Evolutionary conservation across 2,329 filamentous ascomycete genomes (phyloP), one percentile per base, ranked within the genome.

Genomic region (Xylaria arbuscula): DNA sequence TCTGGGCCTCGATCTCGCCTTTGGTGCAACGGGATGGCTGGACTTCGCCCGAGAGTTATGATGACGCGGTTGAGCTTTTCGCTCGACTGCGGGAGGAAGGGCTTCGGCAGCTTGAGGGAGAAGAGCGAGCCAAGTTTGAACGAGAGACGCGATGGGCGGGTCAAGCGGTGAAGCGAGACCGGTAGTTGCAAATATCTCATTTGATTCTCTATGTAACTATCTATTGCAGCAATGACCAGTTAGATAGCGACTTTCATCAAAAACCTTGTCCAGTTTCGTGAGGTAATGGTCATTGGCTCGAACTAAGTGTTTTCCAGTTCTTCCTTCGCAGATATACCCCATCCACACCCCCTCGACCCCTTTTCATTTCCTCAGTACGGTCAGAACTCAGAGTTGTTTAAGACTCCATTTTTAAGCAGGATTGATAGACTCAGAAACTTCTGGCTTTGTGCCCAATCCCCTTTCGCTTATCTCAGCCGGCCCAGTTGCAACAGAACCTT

Each of bases 41-140:
- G 61, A 64, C 61, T n/a, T 56, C 51, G n/a, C 28, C 10, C 51
- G 53, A 64, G 45, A 64, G 24, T 38, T 64, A 64, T 22, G 53
- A 51, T 50, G 51, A 64, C 17, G 61, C 61, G 24, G 40, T 57
- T 38, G 32, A 50, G 15, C 24, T 64, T n/a, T 57, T 64, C 53
- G 38, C 59, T n/a, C 61, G 57, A 13, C 51, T 64, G 28, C 48
- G 61, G 36, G 48, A 17, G 48, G 19, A 45, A 45, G 50, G 48
- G n/a, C 38, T 54, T 32, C 36, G 48, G 19, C 34, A 51, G n/a
- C n/a, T 64, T 56, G 38, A 55, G n/a, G 59, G 59, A 42, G 34
- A 51, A 47, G 59, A 62, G 13, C 19, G 59, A 17, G 47, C n/a
- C 15, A 45, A 53, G 36, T 62, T 62, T 53, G 59, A 62, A 45